phyloP scores from a whole-genome alignment of 176 grass and related monocot species.

The Oryza punctata region DNA sequence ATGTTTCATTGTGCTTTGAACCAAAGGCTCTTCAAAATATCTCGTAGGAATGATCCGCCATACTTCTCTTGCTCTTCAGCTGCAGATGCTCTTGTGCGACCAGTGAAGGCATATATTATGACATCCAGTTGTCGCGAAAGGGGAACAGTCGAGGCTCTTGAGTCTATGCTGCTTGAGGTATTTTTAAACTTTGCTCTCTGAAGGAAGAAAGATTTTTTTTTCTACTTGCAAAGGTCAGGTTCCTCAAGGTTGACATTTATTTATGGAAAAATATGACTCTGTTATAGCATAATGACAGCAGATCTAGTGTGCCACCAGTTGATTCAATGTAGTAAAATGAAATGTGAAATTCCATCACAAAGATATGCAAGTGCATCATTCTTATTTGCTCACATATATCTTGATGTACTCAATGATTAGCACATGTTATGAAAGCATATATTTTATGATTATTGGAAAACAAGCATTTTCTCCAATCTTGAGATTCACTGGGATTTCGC shows the following conservation, averaged over 20 bases:
- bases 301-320: conserved; percentile 6
- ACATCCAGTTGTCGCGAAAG: conserved; percentile 93
- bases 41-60: conserved; percentile 81
- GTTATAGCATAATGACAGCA: not conserved
- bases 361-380: not conserved
- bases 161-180: conserved; percentile 97
- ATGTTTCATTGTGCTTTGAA: conserved; percentile 99
- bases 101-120: conserved; percentile 97
- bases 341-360: conserved; percentile 1
- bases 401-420: not conserved
- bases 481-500: conserved; percentile 3
- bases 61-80: conserved; percentile 97
- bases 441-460: conserved; percentile 24
- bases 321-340: conserved; percentile 21
- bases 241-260: not conserved
- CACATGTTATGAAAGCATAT: not conserved
- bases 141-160: conserved; percentile 89
- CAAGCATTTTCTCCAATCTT: conserved; percentile 17
- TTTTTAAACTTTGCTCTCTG: conserved; percentile 39
- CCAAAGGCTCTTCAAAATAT: conserved; percentile 98
- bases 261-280: not conserved
- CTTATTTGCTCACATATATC: conserved; percentile 5
- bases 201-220: conserved; percentile 20
- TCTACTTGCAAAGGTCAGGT: not conserved
- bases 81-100: conserved; percentile 81